A percentile compares a stretch with the other conserved stretches of the same genome.
Evolutionary conservation across 2,329 filamentous ascomycete genomes (phyloP).

Genomic region (Albophoma yamanashiensis): DNA sequence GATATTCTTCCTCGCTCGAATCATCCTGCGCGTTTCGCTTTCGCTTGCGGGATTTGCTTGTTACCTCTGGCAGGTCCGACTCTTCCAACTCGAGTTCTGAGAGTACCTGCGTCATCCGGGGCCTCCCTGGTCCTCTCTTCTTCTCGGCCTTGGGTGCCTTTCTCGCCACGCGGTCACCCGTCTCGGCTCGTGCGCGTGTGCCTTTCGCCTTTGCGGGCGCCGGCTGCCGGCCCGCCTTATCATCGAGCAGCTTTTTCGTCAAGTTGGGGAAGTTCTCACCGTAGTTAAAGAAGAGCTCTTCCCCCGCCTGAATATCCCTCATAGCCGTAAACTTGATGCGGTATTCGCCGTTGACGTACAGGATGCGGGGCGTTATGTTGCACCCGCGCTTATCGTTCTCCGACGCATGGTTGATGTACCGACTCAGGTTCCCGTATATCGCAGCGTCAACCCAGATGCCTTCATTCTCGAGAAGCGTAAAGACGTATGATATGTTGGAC

Average conservation of each 20-base stretch:
- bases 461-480: constrained; percentile 48
- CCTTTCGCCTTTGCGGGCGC: constrained; percentile 12
- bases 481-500: constrained; percentile 54
- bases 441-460: constrained; percentile 64
- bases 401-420: constrained; percentile 73
- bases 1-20: constrained; percentile 19
- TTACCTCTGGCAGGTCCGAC: constrained; percentile 1
- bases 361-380: constrained; percentile 52
- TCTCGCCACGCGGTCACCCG: constrained; percentile 10
- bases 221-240: constrained; percentile 22
- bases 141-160: constrained; percentile 11
- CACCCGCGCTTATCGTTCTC: constrained; percentile 40
- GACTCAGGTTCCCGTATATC: constrained; percentile 67
- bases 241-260: constrained; percentile 31
- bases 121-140: constrained; percentile 13
- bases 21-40: constrained; percentile 15
- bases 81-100: constrained; percentile 10
- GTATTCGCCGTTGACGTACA: constrained; percentile 65
- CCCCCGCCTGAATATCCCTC: constrained; percentile 55
- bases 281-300: constrained; percentile 78
- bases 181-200: constrained; percentile 8
- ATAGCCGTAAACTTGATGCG: constrained; percentile 65
- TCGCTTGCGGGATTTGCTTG: constrained; percentile 13
- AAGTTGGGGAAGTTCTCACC: constrained; percentile 57
- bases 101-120: constrained; percentile 4